phyloP scores from a whole-genome alignment of 2,329 filamentous ascomycete species.

The Chaetomium sp. region DNA sequence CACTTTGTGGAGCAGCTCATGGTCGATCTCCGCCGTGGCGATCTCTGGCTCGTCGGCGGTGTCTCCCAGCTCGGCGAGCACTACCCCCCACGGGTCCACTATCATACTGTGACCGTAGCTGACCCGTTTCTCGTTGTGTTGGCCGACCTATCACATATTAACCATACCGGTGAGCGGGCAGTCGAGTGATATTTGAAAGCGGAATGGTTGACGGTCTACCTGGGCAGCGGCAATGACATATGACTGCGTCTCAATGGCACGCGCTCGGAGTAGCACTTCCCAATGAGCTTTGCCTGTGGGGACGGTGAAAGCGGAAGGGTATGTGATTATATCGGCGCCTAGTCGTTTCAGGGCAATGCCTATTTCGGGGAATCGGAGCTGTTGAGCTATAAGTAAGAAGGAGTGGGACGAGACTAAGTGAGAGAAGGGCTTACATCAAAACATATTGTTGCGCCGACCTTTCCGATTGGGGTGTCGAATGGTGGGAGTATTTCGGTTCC shows the following conservation, averaged over 20 bases:
- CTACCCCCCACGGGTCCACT: slow-evolving; percentile 77
- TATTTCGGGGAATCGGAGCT: slow-evolving; percentile 25
- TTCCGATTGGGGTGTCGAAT: slow-evolving; percentile 66
- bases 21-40: slow-evolving; percentile 50
- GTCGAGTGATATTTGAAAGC: not conserved
- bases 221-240: slow-evolving; percentile 87
- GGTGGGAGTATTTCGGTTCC: slow-evolving; percentile 60
- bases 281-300: slow-evolving; percentile 82
- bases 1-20: slow-evolving; percentile 40
- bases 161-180: not conserved
- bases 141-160: slow-evolving; percentile 4
- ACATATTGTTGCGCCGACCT: slow-evolving; percentile 75
- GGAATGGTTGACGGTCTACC: not conserved
- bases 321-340: slow-evolving; percentile 69
- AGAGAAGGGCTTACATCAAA: slow-evolving; percentile 70
- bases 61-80: slow-evolving; percentile 56
- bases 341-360: slow-evolving; percentile 27
- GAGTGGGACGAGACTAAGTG: not conserved
- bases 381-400: slow-evolving; percentile 9
- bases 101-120: slow-evolving; percentile 86
- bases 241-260: slow-evolving; percentile 83
- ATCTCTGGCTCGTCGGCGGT: slow-evolving; percentile 39
- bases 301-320: slow-evolving; percentile 85
- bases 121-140: slow-evolving; percentile 60
- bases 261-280: slow-evolving; percentile 68